Percentiles rank a stretch among this genome's conserved stretches.
Conservation (phyloP, 2,329 filamentous ascomycete genomes). For the Ophiostoma sp. region DNA sequence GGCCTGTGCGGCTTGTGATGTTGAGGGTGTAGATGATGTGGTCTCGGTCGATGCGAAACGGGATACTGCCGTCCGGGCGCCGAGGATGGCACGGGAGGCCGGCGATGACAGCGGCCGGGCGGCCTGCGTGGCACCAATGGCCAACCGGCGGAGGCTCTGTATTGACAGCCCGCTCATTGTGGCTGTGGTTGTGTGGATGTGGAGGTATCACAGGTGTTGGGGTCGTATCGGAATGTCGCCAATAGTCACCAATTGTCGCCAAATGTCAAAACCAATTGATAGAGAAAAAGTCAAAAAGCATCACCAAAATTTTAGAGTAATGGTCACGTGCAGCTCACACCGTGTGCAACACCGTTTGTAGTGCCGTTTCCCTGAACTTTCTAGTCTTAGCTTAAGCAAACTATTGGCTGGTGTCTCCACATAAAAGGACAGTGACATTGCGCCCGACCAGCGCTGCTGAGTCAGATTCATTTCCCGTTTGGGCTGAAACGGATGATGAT, state of each 20-base stretch:
- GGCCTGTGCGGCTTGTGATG: background rate
- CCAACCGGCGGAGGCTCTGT: slow-evolving; percentile 35
- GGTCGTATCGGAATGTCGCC: background rate
- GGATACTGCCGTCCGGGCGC: background rate
- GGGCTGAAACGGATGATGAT: background rate
- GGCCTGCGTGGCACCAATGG: slow-evolving; percentile 33
- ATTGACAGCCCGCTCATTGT: slow-evolving; percentile 27
- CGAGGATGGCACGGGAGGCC: background rate
- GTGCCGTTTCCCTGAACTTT: background rate
- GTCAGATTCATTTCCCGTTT: background rate
- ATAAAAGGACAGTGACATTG: background rate
- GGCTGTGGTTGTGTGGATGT: background rate
- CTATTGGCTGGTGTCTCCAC: background rate
- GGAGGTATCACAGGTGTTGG: background rate
- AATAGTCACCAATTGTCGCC: background rate
- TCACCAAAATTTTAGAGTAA: slow-evolving; percentile 1
- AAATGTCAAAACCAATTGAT: background rate
- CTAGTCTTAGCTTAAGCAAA: background rate
- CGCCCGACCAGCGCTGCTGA: background rate
- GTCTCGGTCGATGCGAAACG: slow-evolving; percentile 7
- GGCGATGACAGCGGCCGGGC: slow-evolving; percentile 15
- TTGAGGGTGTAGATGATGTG: background rate
- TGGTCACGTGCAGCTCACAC: background rate
- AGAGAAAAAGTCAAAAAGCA: background rate
- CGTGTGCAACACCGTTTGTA: background rate